Conservation (phyloP, 2,329 filamentous ascomycete genomes). For the Phialophora expanda region DNA sequence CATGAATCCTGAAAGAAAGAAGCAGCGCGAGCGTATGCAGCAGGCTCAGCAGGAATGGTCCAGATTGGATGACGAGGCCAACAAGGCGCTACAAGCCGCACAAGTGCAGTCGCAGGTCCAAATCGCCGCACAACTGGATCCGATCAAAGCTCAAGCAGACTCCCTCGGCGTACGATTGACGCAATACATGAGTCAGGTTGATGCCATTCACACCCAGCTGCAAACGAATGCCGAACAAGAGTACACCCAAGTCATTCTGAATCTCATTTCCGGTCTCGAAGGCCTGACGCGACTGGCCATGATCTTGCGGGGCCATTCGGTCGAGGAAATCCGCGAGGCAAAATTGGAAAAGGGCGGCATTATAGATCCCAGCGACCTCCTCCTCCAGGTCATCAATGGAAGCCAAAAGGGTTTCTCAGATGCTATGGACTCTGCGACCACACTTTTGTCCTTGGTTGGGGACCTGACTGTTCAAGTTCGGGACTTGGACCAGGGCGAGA, state of each 20-base stretch:
- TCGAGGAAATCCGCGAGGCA: neutral
- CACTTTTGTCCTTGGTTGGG: neutral
- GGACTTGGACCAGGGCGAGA: slow-evolving; percentile 2
- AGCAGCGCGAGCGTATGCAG: slow-evolving; percentile 1
- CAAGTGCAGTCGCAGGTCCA: neutral
- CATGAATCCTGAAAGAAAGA: slow-evolving; percentile 1
- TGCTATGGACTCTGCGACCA: neutral
- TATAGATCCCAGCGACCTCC: slow-evolving; percentile 1
- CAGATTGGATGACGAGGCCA: neutral
- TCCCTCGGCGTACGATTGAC: neutral
- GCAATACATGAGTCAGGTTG: neutral
- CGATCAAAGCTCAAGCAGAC: slow-evolving; percentile 5
- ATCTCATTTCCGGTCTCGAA: neutral
- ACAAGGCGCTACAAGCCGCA: neutral
- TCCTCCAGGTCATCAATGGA: neutral
- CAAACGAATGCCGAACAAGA: neutral
- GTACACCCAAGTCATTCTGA: neutral
- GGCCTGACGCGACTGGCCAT: slow-evolving; percentile 1
- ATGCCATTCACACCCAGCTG: neutral
- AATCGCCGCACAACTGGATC: slow-evolving; percentile 1
- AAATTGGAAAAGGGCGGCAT: neutral
- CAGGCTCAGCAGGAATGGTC: slow-evolving; percentile 1
- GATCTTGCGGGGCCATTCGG: slow-evolving; percentile 3
- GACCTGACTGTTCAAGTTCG: neutral
- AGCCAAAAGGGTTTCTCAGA: neutral